Percentiles rank a stretch among this genome's conserved stretches.
Evolutionary conservation across 495 filamentous ascomycete species (phyloP).

Genomic region (Neurospora pannonica): DNA sequence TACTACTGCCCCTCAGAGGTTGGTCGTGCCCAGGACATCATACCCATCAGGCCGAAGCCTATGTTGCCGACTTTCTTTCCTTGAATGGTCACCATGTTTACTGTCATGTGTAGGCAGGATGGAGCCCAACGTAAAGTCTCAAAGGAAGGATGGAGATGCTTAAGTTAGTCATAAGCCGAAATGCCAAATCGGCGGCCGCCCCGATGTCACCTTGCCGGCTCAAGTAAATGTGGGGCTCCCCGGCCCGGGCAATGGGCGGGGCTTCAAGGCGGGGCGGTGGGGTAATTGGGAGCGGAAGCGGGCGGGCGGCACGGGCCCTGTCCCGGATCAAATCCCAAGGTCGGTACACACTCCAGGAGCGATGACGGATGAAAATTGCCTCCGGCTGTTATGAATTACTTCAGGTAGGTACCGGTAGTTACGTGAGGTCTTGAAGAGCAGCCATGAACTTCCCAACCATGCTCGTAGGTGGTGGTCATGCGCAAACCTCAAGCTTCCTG

Average conservation of each 20-base stretch:
- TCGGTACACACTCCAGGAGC: background rate
- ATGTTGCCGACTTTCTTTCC: conserved; percentile 46
- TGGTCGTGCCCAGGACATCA: background rate
- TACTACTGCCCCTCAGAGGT: background rate
- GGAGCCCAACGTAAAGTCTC: background rate
- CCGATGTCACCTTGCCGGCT: background rate
- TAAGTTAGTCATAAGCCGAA: background rate
- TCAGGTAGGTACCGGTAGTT: background rate
- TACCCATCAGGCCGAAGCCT: conserved; percentile 52
- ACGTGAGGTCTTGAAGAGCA: background rate
- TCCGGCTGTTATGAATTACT: background rate
- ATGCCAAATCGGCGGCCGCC: background rate
- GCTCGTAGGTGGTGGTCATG: background rate
- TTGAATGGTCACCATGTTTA: conserved; percentile 17
- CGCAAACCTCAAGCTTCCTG: background rate
- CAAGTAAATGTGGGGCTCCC: background rate
- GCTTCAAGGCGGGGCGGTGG: background rate
- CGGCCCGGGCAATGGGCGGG: background rate
- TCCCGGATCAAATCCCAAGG: background rate
- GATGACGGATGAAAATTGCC: background rate
- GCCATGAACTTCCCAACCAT: background rate
- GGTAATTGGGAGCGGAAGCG: background rate
- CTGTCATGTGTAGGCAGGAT: background rate
- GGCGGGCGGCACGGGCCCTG: background rate
- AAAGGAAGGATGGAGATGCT: background rate